Evolutionary conservation across 139 green algal species (phyloP).

Genomic region (Gonium pectorale): DNA sequence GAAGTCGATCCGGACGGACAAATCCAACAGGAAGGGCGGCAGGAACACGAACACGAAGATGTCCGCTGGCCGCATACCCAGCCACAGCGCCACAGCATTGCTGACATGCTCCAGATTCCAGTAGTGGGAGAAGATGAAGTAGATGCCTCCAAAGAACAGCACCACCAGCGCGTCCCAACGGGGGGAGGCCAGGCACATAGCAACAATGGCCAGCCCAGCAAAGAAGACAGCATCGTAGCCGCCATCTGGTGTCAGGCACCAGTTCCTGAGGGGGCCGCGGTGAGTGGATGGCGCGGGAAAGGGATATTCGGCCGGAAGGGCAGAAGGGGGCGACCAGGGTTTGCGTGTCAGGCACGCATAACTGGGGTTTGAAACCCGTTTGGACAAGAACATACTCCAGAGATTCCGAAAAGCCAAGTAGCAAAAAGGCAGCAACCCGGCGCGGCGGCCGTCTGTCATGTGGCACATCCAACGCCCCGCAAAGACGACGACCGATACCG

Average conservation of each 20-base stretch:
- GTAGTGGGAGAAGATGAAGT: constrained; percentile 46
- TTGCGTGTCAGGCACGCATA: too few species aligned
- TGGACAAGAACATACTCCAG: too few species aligned
- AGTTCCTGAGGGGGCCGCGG: constrained; percentile 29
- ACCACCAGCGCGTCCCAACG: constrained; percentile 51
- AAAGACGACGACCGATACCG: too few species aligned
- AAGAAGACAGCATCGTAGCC: constrained; percentile 56
- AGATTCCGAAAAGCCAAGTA: neutral
- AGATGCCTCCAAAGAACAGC: constrained; percentile 50
- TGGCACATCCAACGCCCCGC: too few species aligned
- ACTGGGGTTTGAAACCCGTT: too few species aligned
- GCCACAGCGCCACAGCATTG: constrained; percentile 57
- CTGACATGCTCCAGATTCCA: constrained; percentile 54
- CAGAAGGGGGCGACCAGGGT: too few species aligned
- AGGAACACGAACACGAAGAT: constrained; percentile 94
- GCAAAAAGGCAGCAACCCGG: too few species aligned
- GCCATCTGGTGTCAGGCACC: constrained; percentile 40
- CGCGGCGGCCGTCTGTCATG: too few species aligned
- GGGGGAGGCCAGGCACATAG: constrained; percentile 49
- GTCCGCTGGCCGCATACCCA: constrained; percentile 60
- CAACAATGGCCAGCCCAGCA: constrained; percentile 36
- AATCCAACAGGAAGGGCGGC: constrained; percentile 80
- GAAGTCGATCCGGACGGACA: constrained; percentile 85
- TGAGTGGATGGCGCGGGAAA: too few species aligned
- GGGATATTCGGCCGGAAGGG: too few species aligned